Evolutionary conservation across 2,329 filamentous ascomycete species (phyloP), one percentile per base, ranked within the genome.

Genomic region (Colletotrichum gloeosporioides): DNA sequence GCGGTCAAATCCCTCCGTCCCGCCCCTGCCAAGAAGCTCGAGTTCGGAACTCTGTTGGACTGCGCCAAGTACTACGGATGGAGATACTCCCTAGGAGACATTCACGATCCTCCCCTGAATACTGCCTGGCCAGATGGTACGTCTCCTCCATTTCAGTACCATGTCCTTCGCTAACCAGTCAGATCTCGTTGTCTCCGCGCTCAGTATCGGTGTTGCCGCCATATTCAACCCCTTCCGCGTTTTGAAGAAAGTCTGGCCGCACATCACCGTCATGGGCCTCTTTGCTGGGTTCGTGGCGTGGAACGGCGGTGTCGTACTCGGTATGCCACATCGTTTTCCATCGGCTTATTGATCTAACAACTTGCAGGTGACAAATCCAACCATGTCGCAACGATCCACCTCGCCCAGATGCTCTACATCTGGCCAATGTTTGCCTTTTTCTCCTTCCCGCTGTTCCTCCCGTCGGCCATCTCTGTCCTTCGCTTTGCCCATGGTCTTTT

Each of bases 351-450:
- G 10, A 31, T n/a, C 81, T 87, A 70, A 87, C 72, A 53, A 2
- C 13, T 27, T 27, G 5, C 72, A 95, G 95, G 96, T 49, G 97
- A 99, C 85, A 99, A 98, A 86, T 93, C 95, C 31, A 98, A 98
- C 82, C 97, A 99, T 81, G 90, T 97, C 36, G 96, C 96, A 1
- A 97, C 96, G 1, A 87, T 99, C 15, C 96, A 99, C 82, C 86
- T 97, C 7, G 91, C 96, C 0, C 97, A 99, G 85, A 95, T 99
- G 91, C 93, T 99, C 22, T 99, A 99, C 82, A 93, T 99, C 79
- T 98, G 96, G 94, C 94, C 96, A 0, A 94, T 98, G 77, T 93
- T 98, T 74, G 87, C 92, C 44, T 98, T 99, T 86, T 99, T 98
- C 87, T 98, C 96, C 0, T 91, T 93, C 65, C 96, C 97, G 0